Percentiles rank a stretch among this genome's conserved stretches.
Evolutionary conservation across 2,329 filamentous ascomycete species (phyloP).

Genomic region (Microdochium trichocladiopsis): DNA sequence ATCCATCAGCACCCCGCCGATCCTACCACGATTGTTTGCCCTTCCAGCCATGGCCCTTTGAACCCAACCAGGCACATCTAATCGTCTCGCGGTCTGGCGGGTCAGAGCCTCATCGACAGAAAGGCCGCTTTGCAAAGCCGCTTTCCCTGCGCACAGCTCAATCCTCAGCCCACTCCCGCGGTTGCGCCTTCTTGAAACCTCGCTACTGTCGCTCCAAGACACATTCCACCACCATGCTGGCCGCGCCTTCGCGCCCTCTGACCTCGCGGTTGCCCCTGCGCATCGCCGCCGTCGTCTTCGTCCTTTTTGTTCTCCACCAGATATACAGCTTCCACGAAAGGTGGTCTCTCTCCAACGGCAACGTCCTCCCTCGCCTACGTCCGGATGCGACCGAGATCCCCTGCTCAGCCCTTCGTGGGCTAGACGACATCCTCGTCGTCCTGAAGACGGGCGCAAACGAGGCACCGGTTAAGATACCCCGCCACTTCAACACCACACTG

Average conservation of each 20-base stretch:
- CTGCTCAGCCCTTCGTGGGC: slow-evolving; percentile 27
- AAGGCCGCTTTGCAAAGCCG: no score
- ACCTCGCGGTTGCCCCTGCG: neutral
- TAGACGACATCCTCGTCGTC: slow-evolving; percentile 46
- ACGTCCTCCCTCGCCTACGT: neutral
- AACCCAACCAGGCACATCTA: no score
- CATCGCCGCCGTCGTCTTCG: neutral
- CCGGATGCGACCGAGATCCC: neutral
- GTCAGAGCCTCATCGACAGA: no score
- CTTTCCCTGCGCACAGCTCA: no score
- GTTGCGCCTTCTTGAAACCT: no score
- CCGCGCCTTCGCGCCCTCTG: neutral
- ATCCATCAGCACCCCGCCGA: no score
- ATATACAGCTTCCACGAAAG: neutral
- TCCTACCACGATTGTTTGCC: no score
- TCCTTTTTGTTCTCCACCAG: neutral
- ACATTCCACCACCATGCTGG: neutral
- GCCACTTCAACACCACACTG: slow-evolving; percentile 46
- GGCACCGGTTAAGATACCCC: slow-evolving; percentile 43
- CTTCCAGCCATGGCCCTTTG: no score
- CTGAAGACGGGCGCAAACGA: slow-evolving; percentile 54
- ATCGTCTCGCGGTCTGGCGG: no score
- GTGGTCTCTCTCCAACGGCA: neutral
- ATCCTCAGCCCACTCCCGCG: no score
- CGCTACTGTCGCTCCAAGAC: no score